Evolutionary conservation across 106 monocot species (phyloP).

Genomic region (Phalaenopsis aphrodite): DNA sequence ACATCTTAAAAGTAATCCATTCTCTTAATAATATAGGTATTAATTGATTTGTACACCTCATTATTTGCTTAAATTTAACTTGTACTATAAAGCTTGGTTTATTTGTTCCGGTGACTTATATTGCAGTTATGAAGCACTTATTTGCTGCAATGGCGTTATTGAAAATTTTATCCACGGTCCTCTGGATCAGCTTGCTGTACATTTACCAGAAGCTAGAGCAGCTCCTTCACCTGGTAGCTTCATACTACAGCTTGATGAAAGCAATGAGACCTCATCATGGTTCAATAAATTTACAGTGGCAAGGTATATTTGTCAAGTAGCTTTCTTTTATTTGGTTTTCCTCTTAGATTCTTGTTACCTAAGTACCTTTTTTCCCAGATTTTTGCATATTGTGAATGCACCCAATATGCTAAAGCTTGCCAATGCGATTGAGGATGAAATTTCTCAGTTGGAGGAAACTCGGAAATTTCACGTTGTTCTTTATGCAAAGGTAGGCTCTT

Average conservation of each 20-base stretch:
- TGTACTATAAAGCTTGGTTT: background rate
- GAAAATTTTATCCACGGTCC: constrained; percentile 20
- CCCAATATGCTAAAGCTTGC: constrained; percentile 30
- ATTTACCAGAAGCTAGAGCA: constrained; percentile 48
- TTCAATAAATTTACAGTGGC: constrained; percentile 70
- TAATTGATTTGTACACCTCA: background rate
- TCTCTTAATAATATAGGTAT: background rate
- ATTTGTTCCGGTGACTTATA: background rate
- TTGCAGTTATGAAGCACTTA: constrained; percentile 26
- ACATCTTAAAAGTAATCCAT: background rate
- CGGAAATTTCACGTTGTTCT: constrained; percentile 49
- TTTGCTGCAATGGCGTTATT: constrained; percentile 15
- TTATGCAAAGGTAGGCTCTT: constrained; percentile 51
- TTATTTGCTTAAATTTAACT: background rate
- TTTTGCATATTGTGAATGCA: constrained; percentile 43
- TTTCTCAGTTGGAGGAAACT: constrained; percentile 62
- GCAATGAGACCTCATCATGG: constrained; percentile 34
- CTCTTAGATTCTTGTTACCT: background rate
- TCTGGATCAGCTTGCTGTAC: constrained; percentile 20
- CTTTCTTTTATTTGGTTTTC: background rate
- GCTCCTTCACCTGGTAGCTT: constrained; percentile 31
- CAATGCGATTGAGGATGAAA: constrained; percentile 41
- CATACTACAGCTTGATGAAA: constrained; percentile 37
- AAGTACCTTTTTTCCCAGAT: constrained; percentile 24
- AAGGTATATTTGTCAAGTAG: constrained; percentile 25